phyloP scores from a whole-genome alignment of 1,139 yeast species.

The Pichia sp. region DNA sequence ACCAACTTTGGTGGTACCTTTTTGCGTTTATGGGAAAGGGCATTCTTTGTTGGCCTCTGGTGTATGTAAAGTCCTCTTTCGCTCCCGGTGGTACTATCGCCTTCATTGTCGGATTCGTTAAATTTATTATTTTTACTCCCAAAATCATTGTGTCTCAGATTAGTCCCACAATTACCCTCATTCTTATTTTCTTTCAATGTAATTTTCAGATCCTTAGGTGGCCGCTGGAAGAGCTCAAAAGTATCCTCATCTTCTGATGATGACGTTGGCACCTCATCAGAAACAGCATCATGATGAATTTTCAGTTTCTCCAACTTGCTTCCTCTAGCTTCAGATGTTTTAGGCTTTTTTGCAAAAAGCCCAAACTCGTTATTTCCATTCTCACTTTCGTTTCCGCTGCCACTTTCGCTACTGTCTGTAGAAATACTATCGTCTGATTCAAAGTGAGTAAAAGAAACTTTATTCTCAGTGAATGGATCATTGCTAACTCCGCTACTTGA shows the following conservation, averaged over 20 bases:
- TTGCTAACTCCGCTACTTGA: slow-evolving; percentile 17
- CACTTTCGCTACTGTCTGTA: not conserved
- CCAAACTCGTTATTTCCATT: slow-evolving; percentile 17
- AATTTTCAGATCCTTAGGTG: not conserved
- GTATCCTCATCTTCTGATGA: slow-evolving; percentile 3
- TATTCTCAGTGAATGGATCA: slow-evolving; percentile 64
- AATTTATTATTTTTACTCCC: not conserved
- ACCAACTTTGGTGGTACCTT: not conserved
- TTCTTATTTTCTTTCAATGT: not conserved
- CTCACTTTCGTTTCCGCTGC: not conserved
- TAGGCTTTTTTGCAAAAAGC: slow-evolving; percentile 18
- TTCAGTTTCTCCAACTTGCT: not conserved
- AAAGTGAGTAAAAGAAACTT: slow-evolving; percentile 48
- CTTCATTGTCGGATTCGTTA: not conserved
- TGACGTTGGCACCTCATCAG: not conserved
- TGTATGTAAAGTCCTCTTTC: not conserved
- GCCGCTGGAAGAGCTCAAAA: slow-evolving; percentile 5
- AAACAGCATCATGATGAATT: not conserved
- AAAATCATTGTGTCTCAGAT: not conserved
- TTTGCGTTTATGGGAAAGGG: not conserved
- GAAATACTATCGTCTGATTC: slow-evolving; percentile 11
- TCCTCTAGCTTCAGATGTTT: not conserved
- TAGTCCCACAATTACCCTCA: not conserved
- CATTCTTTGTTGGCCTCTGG: not conserved
- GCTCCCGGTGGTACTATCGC: not conserved